Evolutionary conservation across 2,329 filamentous ascomycete species (phyloP).

Genomic region (Hortaea werneckii): DNA sequence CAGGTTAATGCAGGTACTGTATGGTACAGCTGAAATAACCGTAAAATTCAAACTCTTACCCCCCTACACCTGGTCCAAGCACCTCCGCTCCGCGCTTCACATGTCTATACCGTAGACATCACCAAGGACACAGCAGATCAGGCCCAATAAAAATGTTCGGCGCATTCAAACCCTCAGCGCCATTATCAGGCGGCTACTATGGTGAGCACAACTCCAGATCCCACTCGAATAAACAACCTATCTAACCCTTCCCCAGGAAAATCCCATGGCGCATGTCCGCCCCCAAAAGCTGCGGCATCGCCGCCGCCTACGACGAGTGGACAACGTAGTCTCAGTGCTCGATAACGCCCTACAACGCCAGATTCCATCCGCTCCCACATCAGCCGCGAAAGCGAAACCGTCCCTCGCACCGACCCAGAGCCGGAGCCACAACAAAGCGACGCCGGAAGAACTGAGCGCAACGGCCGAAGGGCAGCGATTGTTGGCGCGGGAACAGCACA

Average conservation of each 20-base stretch:
- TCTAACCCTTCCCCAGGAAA: conserved; percentile 53
- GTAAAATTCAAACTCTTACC: not conserved
- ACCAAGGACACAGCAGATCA: too few species aligned
- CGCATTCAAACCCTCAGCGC: conserved; percentile 67
- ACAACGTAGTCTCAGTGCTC: conserved; percentile 74
- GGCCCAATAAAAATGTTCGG: conserved; percentile 61
- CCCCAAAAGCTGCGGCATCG: conserved; percentile 86
- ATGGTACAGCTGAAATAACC: too few species aligned
- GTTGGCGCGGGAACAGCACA: conserved; percentile 9
- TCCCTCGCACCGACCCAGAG: conserved; percentile 1
- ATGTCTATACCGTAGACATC: not conserved
- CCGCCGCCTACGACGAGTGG: conserved; percentile 71
- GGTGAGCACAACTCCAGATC: conserved; percentile 40
- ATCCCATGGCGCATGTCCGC: conserved; percentile 89
- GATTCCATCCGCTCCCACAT: conserved; percentile 29
- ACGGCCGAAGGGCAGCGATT: conserved; percentile 25
- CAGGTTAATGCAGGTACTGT: too few species aligned
- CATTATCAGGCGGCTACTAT: conserved; percentile 73
- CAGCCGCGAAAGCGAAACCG: not conserved
- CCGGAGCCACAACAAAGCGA: conserved; percentile 12
- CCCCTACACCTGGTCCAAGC: not conserved
- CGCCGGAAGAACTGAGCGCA: conserved; percentile 16
- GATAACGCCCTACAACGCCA: conserved; percentile 60
- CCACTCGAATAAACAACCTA: not conserved
- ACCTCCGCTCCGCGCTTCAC: not conserved